Percentiles rank a stretch among this genome's conserved stretches.
Evolutionary conservation across 371 early-diverging fungal genomes (phyloP).

Genomic region (Mucor indicus): DNA sequence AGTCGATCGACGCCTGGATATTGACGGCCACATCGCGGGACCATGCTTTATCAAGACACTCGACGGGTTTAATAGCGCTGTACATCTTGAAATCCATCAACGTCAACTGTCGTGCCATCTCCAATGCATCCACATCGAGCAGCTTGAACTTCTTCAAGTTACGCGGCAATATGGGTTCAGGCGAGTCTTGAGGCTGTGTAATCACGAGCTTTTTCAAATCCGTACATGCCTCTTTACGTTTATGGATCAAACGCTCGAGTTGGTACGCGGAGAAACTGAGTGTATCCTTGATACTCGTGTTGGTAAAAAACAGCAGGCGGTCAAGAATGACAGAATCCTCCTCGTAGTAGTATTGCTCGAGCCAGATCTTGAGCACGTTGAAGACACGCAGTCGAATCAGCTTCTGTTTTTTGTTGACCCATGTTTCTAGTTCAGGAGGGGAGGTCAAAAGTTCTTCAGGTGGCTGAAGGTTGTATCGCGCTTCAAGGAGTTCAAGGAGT

Average conservation of each 20-base stretch:
- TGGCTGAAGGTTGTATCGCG: constrained; percentile 74
- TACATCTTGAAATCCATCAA: constrained; percentile 83
- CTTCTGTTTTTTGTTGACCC: constrained; percentile 82
- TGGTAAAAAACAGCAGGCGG: constrained; percentile 71
- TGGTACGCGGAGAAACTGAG: constrained; percentile 73
- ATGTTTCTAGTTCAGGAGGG: constrained; percentile 64
- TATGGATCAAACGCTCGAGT: constrained; percentile 69
- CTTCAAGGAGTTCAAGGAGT: constrained; percentile 64
- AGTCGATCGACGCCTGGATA: constrained; percentile 73
- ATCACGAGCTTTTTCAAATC: constrained; percentile 63
- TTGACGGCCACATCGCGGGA: constrained; percentile 65
- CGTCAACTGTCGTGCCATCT: constrained; percentile 93
- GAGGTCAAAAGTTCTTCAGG: constrained; percentile 64
- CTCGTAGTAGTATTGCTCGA: constrained; percentile 84
- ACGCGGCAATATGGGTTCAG: constrained; percentile 72
- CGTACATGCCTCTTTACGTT: constrained; percentile 54
- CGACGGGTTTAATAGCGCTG: constrained; percentile 77
- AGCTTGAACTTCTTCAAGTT: constrained; percentile 66
- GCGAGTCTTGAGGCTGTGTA: constrained; percentile 55
- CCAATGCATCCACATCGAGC: constrained; percentile 85
- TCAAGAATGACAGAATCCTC: constrained; percentile 63
- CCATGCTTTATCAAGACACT: constrained; percentile 92
- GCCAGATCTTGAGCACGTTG: constrained; percentile 90
- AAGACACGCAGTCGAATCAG: constrained; percentile 86
- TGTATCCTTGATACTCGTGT: constrained; percentile 66